A percentile compares a stretch with the other conserved stretches of the same genome.
Evolutionary conservation across 176 grass and related monocot species (phyloP).

Genomic region (Thalia dealbata): DNA sequence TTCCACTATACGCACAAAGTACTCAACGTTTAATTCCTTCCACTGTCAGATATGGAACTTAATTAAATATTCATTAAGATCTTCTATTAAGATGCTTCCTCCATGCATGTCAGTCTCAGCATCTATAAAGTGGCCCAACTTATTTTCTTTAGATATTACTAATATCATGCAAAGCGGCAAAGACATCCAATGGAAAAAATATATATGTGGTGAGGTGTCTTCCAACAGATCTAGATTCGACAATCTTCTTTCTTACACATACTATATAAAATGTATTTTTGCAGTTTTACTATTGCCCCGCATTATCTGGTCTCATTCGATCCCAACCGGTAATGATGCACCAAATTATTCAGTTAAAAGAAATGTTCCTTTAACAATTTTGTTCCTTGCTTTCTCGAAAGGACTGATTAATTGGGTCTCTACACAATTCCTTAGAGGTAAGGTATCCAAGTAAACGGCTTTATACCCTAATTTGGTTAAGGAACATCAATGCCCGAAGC

Average conservation of each 20-base stretch:
- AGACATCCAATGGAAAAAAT: background rate
- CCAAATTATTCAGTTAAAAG: background rate
- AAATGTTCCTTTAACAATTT: background rate
- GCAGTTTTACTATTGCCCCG: no score
- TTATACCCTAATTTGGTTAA: background rate
- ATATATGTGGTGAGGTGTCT: background rate
- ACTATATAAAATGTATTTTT: background rate
- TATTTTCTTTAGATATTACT: background rate
- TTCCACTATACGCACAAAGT: background rate
- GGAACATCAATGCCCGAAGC: background rate
- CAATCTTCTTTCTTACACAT: background rate
- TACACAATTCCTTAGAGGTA: background rate
- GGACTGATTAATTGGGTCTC: no score
- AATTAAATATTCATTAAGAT: background rate
- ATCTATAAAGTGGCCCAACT: background rate
- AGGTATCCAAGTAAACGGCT: background rate
- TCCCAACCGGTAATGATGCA: background rate
- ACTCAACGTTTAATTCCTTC: background rate
- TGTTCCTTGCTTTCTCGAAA: background rate
- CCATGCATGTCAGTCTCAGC: background rate
- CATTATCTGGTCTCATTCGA: background rate
- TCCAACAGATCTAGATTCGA: background rate
- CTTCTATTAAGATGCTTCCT: background rate
- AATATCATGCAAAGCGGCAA: background rate
- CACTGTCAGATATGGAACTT: background rate